A percentile compares a stretch with the other conserved stretches of the same genome.
These are phyloP conservation scores for Aureobasidium sp. DNA, from an alignment of 2,329 filamentous ascomycete genomes.

Conservation along the genomic window DNA sequence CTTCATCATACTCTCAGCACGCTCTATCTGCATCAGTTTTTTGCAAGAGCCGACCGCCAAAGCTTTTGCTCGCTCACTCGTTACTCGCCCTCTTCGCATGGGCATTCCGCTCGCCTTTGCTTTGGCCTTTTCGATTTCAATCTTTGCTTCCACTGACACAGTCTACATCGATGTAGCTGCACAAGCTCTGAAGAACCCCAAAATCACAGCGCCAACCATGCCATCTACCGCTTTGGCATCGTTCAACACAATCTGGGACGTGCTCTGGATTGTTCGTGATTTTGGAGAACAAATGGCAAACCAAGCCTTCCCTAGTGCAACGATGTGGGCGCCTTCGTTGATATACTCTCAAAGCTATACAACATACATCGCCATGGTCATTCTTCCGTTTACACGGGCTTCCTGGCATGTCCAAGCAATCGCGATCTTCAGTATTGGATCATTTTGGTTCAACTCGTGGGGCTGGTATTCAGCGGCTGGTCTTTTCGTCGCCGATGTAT, in stretches of 20 bases:
- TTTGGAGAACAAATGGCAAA: slow-evolving; percentile 36
- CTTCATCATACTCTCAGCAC: slow-evolving; percentile 41
- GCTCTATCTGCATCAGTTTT: slow-evolving; percentile 39
- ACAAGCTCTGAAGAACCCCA: slow-evolving; percentile 31
- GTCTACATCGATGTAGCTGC: slow-evolving; percentile 35
- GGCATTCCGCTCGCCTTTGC: slow-evolving; percentile 36
- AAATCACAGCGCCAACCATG: slow-evolving; percentile 27
- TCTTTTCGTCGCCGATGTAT: slow-evolving; percentile 24
- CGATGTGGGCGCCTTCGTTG: slow-evolving; percentile 40
- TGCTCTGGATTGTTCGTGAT: slow-evolving; percentile 39
- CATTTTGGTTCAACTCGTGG: slow-evolving; percentile 28
- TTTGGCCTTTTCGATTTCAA: slow-evolving; percentile 34
- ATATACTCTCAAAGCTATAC: slow-evolving; percentile 44
- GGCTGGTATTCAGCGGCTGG: slow-evolving; percentile 27
- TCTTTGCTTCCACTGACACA: slow-evolving; percentile 29
- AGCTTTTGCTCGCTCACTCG: slow-evolving; percentile 35
- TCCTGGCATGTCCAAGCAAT: slow-evolving; percentile 35
- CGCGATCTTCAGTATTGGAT: slow-evolving; percentile 24
- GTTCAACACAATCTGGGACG: slow-evolving; percentile 41
- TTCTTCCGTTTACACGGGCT: slow-evolving; percentile 37
- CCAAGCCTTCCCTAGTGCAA: slow-evolving; percentile 38
- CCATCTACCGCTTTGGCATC: slow-evolving; percentile 36
- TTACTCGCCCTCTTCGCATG: slow-evolving; percentile 38
- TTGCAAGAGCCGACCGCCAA: slow-evolving; percentile 31
- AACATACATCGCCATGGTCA: slow-evolving; percentile 43